A percentile compares a stretch with the other conserved stretches of the same genome.
Conservation (phyloP, 2,329 filamentous ascomycete genomes). For the Fusarium fracticaudum region DNA sequence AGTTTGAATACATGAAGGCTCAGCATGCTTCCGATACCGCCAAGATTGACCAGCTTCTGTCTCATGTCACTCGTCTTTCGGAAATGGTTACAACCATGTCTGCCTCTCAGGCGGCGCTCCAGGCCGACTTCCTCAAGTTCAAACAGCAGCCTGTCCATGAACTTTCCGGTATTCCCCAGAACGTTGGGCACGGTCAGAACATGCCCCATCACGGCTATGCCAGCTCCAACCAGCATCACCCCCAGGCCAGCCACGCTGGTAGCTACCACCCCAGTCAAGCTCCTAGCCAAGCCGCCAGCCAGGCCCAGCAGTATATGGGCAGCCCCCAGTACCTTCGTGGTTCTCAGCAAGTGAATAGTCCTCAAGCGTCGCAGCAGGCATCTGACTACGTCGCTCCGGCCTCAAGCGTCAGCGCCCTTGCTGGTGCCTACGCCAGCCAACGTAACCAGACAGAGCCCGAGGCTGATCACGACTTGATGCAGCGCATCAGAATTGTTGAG, state of each 20-base stretch:
- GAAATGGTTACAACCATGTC: conserved; percentile 77
- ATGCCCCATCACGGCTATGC: conserved; percentile 44
- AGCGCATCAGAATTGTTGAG: conserved; percentile 68
- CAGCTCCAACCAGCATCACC: conserved; percentile 33
- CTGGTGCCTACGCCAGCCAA: conserved; percentile 49
- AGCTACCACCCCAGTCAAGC: conserved; percentile 49
- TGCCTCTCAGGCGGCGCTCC: conserved; percentile 72
- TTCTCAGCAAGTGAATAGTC: conserved; percentile 46
- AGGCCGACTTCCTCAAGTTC: conserved; percentile 69
- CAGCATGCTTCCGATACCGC: conserved; percentile 61
- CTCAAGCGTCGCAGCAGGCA: conserved; percentile 46
- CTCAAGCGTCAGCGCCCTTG: conserved; percentile 48
- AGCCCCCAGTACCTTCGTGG: conserved; percentile 52
- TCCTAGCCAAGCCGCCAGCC: conserved; percentile 47
- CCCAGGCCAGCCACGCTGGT: conserved; percentile 44
- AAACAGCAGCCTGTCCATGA: conserved; percentile 61
- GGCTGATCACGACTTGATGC: conserved; percentile 61
- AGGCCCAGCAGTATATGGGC: conserved; percentile 47
- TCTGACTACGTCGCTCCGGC: conserved; percentile 48
- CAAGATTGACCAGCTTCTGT: conserved; percentile 79
- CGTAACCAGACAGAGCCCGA: conserved; percentile 49
- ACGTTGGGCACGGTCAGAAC: conserved; percentile 33
- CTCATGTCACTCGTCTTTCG: conserved; percentile 71
- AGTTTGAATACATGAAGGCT: conserved; percentile 61
- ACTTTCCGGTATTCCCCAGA: conserved; percentile 47